Conservation (phyloP, 225 moss, liverwort and hornwort species). For the Sphagnum tenellum region DNA sequence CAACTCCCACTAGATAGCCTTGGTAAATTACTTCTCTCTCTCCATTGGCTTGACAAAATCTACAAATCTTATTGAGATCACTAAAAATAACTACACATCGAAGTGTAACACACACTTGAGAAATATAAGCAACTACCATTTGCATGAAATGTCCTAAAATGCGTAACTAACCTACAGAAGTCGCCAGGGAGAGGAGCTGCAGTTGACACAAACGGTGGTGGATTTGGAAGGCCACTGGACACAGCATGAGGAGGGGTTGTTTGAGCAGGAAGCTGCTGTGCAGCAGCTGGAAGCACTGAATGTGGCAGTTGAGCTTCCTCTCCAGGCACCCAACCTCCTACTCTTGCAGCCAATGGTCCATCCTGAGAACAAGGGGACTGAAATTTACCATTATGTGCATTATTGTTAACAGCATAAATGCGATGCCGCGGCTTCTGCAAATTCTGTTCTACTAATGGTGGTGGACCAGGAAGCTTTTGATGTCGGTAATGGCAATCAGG, state of each 20-base stretch:
- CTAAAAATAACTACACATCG: too few species aligned
- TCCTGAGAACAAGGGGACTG: slow-evolving; percentile 35
- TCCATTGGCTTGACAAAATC: too few species aligned
- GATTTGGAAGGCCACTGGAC: slow-evolving; percentile 52
- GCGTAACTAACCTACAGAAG: slow-evolving; percentile 54
- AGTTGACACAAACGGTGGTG: slow-evolving; percentile 44
- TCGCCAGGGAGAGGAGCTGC: slow-evolving; percentile 77
- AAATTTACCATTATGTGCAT: slow-evolving; percentile 61
- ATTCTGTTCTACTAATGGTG: slow-evolving; percentile 82
- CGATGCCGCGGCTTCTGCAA: slow-evolving; percentile 84
- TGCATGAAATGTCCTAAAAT: too few species aligned
- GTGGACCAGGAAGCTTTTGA: slow-evolving; percentile 77
- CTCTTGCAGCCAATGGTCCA: slow-evolving; percentile 18
- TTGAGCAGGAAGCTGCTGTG: slow-evolving; percentile 31
- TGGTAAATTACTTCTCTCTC: too few species aligned
- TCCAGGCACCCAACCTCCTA: slow-evolving; percentile 31
- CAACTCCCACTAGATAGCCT: too few species aligned
- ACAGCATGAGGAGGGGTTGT: slow-evolving; percentile 45
- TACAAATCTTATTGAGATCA: too few species aligned
- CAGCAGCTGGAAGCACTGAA: slow-evolving; percentile 45
- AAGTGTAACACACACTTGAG: too few species aligned
- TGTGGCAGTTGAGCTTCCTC: slow-evolving; percentile 48
- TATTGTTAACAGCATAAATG: slow-evolving; percentile 75
- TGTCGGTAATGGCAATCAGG: slow-evolving; percentile 95
- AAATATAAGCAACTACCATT: too few species aligned